phyloP scores from a whole-genome alignment of 108 stramenopile genomes.

The Cyclotella kingstonii region DNA sequence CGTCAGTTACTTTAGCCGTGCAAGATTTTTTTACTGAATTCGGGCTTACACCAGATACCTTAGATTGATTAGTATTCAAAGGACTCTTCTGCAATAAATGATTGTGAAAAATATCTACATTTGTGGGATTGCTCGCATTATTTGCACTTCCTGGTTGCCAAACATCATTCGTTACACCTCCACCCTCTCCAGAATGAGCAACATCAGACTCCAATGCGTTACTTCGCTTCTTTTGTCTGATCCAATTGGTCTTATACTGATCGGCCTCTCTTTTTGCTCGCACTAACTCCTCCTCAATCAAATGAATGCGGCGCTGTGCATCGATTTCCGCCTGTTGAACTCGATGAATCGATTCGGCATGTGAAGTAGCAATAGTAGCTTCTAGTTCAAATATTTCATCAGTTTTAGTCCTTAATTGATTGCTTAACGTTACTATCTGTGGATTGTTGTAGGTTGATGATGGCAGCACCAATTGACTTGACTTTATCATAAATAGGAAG shows the following conservation, averaged over 20 bases:
- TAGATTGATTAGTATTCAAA: neutral
- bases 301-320: constrained; percentile 13
- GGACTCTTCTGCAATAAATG: neutral
- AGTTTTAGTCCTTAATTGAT: constrained; percentile 11
- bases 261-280: constrained; percentile 34
- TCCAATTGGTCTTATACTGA: constrained; percentile 26
- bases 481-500: neutral
- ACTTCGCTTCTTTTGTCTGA: constrained; percentile 30
- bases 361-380: constrained; percentile 14
- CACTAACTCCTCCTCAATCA: constrained; percentile 35
- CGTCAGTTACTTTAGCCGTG: constrained; percentile 2
- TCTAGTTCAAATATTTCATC: constrained; percentile 31
- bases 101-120: constrained; percentile 6
- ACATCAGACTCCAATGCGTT: constrained; percentile 13
- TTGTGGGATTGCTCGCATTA: constrained; percentile 4
- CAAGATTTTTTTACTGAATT: too few species aligned
- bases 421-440: constrained; percentile 17
- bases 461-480: neutral
- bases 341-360: constrained; percentile 9
- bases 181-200: neutral
- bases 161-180: neutral
- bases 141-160: too few species aligned
- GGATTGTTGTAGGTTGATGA: neutral
- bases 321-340: constrained; percentile 13
- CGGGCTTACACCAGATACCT: constrained; percentile 4